Evolutionary conservation across 306 rosid genomes (phyloP).

Genomic region (Acacia confusa): DNA sequence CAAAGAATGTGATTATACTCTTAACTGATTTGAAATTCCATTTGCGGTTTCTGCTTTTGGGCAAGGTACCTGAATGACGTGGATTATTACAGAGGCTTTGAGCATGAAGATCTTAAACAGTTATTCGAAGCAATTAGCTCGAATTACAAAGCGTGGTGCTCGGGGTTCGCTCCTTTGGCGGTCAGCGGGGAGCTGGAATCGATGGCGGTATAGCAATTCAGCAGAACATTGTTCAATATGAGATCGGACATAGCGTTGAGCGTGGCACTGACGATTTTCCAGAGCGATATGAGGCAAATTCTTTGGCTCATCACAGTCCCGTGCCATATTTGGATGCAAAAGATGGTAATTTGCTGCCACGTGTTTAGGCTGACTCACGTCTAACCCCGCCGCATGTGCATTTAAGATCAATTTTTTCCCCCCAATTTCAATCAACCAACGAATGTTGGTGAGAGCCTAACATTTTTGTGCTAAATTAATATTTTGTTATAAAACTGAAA

Average conservation of each 20-base stretch:
- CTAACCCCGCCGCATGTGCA: too few relatives aligned
- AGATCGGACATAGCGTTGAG: conserved; percentile 48
- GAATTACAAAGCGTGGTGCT: conserved; percentile 83
- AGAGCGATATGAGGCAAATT: conserved; percentile 45
- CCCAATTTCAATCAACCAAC: too few relatives aligned
- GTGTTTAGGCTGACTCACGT: too few relatives aligned
- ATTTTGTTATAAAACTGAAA: too few relatives aligned
- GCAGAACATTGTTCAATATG: conserved; percentile 62
- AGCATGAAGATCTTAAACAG: conserved; percentile 64
- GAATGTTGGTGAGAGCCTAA: too few relatives aligned
- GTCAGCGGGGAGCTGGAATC: conserved; percentile 87
- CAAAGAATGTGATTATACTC: not conserved
- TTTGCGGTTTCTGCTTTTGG: not conserved
- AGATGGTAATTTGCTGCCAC: too few relatives aligned
- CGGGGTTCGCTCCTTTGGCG: conserved; percentile 73
- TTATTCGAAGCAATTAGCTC: conserved; percentile 59
- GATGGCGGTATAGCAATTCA: conserved; percentile 71
- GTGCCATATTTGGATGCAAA: conserved; percentile 48
- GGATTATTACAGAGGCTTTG: conserved; percentile 81
- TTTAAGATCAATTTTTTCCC: too few relatives aligned
- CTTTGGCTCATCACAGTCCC: conserved; percentile 35
- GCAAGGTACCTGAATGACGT: conserved; percentile 54
- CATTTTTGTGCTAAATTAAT: too few relatives aligned
- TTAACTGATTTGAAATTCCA: not conserved
- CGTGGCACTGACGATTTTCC: conserved; percentile 39